Base-by-base conservation (phyloP, 2,329 filamentous ascomycete species). In the Calycina marina region DNA sequence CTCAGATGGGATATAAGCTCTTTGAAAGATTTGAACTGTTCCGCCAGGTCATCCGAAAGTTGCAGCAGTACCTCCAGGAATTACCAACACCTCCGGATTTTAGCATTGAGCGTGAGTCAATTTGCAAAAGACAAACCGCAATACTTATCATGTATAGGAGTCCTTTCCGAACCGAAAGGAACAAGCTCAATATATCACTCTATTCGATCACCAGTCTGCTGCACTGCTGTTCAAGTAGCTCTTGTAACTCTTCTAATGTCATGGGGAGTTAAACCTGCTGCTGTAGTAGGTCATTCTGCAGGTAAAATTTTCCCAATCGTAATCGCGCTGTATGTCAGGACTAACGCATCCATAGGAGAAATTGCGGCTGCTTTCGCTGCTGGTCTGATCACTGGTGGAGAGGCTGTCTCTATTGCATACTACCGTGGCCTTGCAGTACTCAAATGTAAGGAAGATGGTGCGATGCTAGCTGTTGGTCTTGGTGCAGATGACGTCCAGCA, bases 361-460 rank as follows among this genome's bases (percentile, higher is more conserved):
- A 63, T 65, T 20, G 59, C 44, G 4, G 62, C 62, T 2, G 61
- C 62, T 0, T 65, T 58, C 31, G 51, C 59, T 1, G 44, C 56
- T 1, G 55, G 53, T 2, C 43, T 44, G 1, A 20, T 61, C 1
- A 48, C 45, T 11, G 39, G 40, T 4, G 40, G 45, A 4, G 46
- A 53, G 20, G 56, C 57, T 8, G 44, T 53, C 48, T 52, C 56
- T 2, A 53, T 62, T 9, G 66, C 66, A 1, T 72, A 68, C 41
- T 43, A 48, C 38, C 36, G 55, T 28, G 40, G 40, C 12, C 26
- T 34, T n/a, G 31, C 18, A 2, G 36, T 37, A 4, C 14, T 28
- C 16, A 31, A 27, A 6, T 10, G 14, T 4, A 25, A 20, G 8
- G 13, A 9, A n/a, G 28, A 48, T 4, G 67, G 39, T 5, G 32